These are phyloP conservation scores for Beauveria australis DNA, from an alignment of 2,329 filamentous ascomycete species.

Conservation along the genomic window DNA sequence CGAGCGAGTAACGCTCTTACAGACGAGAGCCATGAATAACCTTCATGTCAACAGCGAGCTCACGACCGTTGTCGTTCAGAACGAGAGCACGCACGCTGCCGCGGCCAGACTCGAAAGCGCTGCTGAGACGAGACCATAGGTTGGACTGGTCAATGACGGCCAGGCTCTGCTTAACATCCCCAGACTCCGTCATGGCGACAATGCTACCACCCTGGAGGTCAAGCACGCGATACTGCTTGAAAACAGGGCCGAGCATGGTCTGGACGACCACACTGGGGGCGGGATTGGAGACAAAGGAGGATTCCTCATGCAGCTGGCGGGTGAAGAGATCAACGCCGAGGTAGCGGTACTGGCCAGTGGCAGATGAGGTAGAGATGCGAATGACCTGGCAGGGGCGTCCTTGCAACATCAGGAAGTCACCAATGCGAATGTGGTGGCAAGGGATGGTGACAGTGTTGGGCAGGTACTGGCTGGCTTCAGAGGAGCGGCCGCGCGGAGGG, in stretches of 20 bases:
- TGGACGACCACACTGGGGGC: constrained; percentile 94
- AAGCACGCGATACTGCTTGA: constrained; percentile 99
- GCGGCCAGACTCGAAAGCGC: constrained; percentile 83
- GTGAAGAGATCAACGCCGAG: constrained; percentile 99
- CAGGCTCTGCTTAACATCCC: constrained; percentile 94
- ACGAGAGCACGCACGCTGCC: constrained; percentile 92
- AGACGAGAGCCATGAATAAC: constrained; percentile 75
- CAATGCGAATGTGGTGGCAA: constrained; percentile 98
- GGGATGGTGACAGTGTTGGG: constrained; percentile 95
- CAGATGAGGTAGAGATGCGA: constrained; percentile 94
- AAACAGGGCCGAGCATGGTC: constrained; percentile 98
- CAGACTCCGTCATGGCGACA: constrained; percentile 97
- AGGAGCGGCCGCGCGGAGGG: constrained; percentile 21
- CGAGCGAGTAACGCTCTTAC: constrained; percentile 31
- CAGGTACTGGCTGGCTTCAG: constrained; percentile 27
- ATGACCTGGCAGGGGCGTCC: constrained; percentile 99
- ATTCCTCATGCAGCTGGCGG: constrained; percentile 99
- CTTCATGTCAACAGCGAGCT: constrained; percentile 99
- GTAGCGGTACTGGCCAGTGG: constrained; percentile 99
- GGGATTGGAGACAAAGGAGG: constrained; percentile 93
- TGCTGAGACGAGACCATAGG: constrained; percentile 71
- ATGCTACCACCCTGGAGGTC: constrained; percentile 83
- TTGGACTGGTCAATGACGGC: constrained; percentile 91
- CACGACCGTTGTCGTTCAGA: constrained; percentile 84
- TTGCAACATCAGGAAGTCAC: constrained; percentile 97